Percentiles rank a stretch among this genome's conserved stretches.
Conservation (phyloP, 176 grass and related monocot species). For the Typha latifolia region DNA sequence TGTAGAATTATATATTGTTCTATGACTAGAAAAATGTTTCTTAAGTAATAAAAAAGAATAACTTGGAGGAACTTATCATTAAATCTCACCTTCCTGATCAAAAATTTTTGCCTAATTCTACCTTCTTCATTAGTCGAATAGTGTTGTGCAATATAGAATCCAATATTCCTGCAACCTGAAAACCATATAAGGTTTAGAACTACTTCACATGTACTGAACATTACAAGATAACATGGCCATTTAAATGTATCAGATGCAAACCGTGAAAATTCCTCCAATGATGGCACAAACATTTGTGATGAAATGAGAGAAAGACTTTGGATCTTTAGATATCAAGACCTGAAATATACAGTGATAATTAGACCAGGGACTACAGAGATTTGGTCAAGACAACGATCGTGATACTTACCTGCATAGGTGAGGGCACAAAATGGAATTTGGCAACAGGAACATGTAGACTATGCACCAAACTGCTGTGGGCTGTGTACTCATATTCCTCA, state of each 20-base stretch:
- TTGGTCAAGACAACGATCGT: conserved; percentile 5
- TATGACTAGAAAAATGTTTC: too few relatives aligned
- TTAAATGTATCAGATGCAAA: conserved; percentile 24
- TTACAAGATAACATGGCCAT: not conserved
- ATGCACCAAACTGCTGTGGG: conserved; percentile 90
- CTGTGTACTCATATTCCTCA: conserved; percentile 97
- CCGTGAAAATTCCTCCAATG: conserved; percentile 95
- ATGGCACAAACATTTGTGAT: conserved; percentile 97
- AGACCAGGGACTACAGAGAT: not conserved
- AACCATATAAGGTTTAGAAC: conserved; percentile 2
- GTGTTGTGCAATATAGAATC: conserved; percentile 97
- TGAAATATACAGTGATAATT: conserved; percentile 22
- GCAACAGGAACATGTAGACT: conserved; percentile 81
- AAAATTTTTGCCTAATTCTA: conserved; percentile 87
- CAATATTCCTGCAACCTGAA: conserved; percentile 91
- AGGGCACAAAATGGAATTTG: conserved; percentile 97
- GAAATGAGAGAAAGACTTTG: conserved; percentile 90
- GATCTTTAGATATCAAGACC: conserved; percentile 88
- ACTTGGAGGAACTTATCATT: conserved; percentile 1
- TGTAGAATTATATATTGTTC: too few relatives aligned
- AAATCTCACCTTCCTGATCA: conserved; percentile 23
- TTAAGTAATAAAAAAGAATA: conserved; percentile 2
- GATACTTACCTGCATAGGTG: conserved; percentile 81
- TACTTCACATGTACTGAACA: not conserved
- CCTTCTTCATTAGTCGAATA: conserved; percentile 70